Evolutionary conservation across 75 land plant species (phyloP).

Genomic region (Picea sitchensis): DNA sequence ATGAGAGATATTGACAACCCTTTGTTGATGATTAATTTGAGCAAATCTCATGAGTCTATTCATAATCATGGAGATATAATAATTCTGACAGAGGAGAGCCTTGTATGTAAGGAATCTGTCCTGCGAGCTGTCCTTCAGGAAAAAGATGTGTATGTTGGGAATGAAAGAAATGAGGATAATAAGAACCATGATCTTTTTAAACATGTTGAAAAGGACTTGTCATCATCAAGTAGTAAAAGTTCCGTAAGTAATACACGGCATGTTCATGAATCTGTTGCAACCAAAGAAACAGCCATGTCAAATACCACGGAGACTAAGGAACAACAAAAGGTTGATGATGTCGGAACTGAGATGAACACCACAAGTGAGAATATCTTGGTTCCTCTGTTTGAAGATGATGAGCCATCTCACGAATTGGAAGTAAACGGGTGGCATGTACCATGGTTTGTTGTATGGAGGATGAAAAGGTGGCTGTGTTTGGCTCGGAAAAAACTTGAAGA

Average conservation of each 20-base stretch:
- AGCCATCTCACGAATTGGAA: neutral
- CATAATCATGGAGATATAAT: neutral
- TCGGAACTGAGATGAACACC: neutral
- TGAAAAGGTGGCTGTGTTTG: slow-evolving; percentile 2
- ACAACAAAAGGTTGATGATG: neutral
- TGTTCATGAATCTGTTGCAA: neutral
- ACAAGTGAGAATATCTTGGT: neutral
- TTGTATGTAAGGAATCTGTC: neutral
- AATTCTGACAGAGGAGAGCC: neutral
- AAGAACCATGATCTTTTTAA: neutral
- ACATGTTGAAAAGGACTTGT: neutral
- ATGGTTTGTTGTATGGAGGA: neutral
- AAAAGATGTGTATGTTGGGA: neutral
- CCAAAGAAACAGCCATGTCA: neutral
- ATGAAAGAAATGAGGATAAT: neutral
- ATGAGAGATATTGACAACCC: neutral
- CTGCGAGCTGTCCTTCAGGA: neutral
- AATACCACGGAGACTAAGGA: neutral
- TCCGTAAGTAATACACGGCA: neutral
- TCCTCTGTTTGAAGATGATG: neutral
- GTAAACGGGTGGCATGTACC: neutral
- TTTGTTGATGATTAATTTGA: neutral
- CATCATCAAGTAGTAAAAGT: neutral
- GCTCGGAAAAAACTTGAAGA: neutral
- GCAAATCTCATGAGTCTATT: neutral